Conservation (phyloP, 2,329 filamentous ascomycete species). For the Pleomassaria siparia region DNA sequence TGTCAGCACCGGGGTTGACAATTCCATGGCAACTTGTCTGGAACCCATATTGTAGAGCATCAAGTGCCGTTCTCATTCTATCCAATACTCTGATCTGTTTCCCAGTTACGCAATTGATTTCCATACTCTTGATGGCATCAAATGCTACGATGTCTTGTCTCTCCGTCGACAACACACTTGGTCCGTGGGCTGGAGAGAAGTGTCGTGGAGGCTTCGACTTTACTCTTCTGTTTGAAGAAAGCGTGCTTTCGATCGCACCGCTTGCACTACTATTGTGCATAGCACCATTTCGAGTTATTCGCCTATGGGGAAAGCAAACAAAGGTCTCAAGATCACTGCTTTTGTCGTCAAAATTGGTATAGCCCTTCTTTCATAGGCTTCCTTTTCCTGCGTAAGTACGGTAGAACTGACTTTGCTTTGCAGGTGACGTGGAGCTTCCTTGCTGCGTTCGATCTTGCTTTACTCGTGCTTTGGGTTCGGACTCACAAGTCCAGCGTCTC, state of each 20-base stretch:
- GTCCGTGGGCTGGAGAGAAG: conserved; percentile 30
- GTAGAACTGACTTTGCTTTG: conserved; percentile 2
- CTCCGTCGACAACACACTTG: conserved; percentile 33
- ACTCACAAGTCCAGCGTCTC: conserved; percentile 20
- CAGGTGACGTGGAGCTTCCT: conserved; percentile 29
- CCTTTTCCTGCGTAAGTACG: neutral
- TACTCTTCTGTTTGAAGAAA: conserved; percentile 40
- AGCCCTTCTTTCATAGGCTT: conserved; percentile 1
- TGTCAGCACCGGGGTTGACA: conserved; percentile 13
- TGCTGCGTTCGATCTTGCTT: conserved; percentile 29
- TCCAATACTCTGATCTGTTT: conserved; percentile 21
- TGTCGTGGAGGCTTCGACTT: conserved; percentile 44
- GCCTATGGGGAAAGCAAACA: conserved; percentile 25
- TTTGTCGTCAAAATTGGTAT: conserved; percentile 31
- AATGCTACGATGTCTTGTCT: conserved; percentile 18
- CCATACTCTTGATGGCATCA: conserved; percentile 24
- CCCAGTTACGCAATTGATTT: conserved; percentile 24
- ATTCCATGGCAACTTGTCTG: conserved; percentile 13
- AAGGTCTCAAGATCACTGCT: conserved; percentile 27
- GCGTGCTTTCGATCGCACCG: conserved; percentile 36
- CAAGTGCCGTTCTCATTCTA: conserved; percentile 16
- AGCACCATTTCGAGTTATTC: conserved; percentile 29
- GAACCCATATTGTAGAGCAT: conserved; percentile 17
- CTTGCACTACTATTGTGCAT: conserved; percentile 31
- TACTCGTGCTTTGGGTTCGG: conserved; percentile 28